Conservation (phyloP, 2,329 filamentous ascomycete species). For the Penicillium glabrum region DNA sequence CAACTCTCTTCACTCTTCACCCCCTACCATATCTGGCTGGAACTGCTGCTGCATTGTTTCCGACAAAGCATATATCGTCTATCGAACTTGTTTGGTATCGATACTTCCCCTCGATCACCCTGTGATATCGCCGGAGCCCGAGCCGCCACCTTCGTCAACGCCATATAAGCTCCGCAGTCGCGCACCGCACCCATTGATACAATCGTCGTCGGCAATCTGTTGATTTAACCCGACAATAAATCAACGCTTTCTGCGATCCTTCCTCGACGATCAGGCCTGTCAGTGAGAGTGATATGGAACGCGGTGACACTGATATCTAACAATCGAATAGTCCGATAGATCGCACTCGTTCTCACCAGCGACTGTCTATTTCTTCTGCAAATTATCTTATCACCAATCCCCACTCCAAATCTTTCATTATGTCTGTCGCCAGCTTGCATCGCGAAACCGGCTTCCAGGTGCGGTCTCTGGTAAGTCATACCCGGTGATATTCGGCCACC, state of each 20-base stretch:
- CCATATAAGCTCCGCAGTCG: not conserved
- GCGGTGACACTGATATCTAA: not conserved
- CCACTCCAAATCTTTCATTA: constrained; percentile 17
- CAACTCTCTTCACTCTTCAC: not conserved
- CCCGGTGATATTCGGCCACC: not conserved
- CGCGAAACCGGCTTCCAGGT: constrained; percentile 48
- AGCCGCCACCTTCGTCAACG: constrained; percentile 15
- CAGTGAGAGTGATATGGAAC: not conserved
- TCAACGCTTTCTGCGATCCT: not conserved
- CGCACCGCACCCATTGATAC: not conserved
- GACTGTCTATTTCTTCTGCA: not conserved
- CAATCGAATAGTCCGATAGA: not conserved
- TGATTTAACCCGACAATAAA: not conserved
- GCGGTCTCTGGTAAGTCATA: constrained; percentile 45
- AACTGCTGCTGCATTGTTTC: not conserved
- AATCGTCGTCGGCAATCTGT: not conserved
- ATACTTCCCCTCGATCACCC: not conserved
- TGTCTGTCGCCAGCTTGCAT: constrained; percentile 45
- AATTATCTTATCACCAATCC: not conserved
- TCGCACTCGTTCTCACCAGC: not conserved
- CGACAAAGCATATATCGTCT: not conserved
- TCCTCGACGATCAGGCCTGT: not conserved
- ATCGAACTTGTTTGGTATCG: not conserved
- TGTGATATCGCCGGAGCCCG: constrained; percentile 1
- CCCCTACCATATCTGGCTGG: not conserved